phyloP scores from a whole-genome alignment of 495 filamentous ascomycete genomes.

The Clohesyomyces aquaticus region DNA sequence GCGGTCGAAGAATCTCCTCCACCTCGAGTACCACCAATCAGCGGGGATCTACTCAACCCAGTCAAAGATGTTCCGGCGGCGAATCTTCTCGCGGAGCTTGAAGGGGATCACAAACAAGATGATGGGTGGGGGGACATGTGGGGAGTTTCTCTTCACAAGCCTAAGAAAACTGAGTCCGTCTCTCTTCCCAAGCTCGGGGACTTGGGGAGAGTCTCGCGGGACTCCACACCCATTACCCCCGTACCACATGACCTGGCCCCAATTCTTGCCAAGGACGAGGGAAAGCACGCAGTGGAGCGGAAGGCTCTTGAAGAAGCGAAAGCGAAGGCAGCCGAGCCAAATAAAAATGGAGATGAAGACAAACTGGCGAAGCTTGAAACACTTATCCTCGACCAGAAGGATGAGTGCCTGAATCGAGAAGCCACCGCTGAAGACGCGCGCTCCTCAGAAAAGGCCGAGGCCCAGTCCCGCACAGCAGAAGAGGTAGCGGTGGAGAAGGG shows the following conservation, averaged over 20 bases:
- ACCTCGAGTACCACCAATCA: too few relatives aligned
- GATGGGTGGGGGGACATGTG: too few relatives aligned
- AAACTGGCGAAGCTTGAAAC: constrained; percentile 43
- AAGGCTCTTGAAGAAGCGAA: constrained; percentile 33
- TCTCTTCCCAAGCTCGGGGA: too few relatives aligned
- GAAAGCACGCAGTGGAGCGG: constrained; percentile 39
- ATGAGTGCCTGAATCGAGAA: constrained; percentile 42
- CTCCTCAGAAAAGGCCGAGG: constrained; percentile 46
- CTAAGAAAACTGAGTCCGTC: too few relatives aligned
- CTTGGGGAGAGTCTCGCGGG: constrained; percentile 89
- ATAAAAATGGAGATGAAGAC: constrained; percentile 42
- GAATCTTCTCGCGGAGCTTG: too few relatives aligned
- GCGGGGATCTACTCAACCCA: too few relatives aligned
- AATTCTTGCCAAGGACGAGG: constrained; percentile 93
- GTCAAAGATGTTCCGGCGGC: too few relatives aligned
- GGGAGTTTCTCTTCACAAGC: too few relatives aligned
- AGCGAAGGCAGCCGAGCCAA: constrained; percentile 23
- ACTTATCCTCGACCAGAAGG: constrained; percentile 45
- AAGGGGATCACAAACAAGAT: too few relatives aligned
- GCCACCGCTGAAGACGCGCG: constrained; percentile 41
- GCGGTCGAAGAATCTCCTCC: too few relatives aligned
- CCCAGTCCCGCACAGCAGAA: constrained; percentile 46
- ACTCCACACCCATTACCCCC: constrained; percentile 88
- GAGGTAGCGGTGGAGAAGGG: constrained; percentile 48
- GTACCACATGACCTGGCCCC: constrained; percentile 90